Conservation (phyloP, 345 rosid species). For the Microthlaspi erraticum region DNA sequence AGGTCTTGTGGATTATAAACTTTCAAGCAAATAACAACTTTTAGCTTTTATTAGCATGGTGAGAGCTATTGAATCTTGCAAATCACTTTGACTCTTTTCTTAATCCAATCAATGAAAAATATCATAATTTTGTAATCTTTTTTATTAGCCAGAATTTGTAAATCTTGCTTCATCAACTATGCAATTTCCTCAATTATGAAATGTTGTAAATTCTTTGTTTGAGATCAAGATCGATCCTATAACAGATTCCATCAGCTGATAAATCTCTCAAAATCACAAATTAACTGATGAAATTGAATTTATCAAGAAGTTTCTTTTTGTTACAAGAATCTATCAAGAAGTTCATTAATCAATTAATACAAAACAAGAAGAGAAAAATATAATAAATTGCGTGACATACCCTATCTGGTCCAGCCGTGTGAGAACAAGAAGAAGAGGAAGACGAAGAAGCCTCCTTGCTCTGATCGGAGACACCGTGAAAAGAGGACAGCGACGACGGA, state of each 20-base stretch:
- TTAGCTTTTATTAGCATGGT: neutral
- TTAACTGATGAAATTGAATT: neutral
- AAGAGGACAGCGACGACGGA: conserved; percentile 20
- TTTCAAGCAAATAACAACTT: neutral
- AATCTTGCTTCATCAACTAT: no score
- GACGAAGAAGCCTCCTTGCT: conserved; percentile 35
- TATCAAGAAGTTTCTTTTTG: no score
- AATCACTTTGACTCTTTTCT: neutral
- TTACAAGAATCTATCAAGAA: neutral
- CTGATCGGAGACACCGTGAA: conserved; percentile 30
- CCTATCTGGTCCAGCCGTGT: neutral
- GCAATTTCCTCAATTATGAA: no score
- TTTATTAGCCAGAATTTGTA: neutral
- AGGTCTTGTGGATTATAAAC: conserved; percentile 1
- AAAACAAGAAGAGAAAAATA: neutral
- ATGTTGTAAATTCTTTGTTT: no score
- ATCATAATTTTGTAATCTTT: no score
- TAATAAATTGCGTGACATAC: conserved; percentile 18
- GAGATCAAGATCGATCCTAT: conserved; percentile 29
- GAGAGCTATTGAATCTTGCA: conserved; percentile 3
- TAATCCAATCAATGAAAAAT: neutral
- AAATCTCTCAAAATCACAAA: conserved; percentile 7
- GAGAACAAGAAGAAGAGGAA: conserved; percentile 39
- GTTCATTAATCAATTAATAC: neutral
- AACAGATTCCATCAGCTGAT: conserved; percentile 9